Conservation (phyloP, 495 filamentous ascomycete species). For the Penicillium coffeae region DNA sequence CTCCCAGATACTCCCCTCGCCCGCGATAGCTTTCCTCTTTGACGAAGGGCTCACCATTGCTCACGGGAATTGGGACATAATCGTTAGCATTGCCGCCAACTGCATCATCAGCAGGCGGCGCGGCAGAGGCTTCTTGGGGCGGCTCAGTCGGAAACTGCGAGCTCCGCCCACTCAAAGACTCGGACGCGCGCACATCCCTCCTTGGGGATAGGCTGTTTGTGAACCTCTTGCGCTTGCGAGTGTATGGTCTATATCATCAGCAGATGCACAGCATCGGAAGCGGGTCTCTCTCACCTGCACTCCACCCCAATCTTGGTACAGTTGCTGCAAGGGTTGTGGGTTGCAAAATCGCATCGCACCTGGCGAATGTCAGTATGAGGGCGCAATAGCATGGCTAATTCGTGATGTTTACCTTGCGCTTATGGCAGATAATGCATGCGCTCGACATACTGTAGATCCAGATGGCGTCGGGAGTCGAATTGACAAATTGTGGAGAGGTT, state of each 20-base stretch:
- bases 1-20: conserved; percentile 26
- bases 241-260: conserved; percentile 19
- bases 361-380: conserved; percentile 7
- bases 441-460: conserved; percentile 18
- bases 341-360: conserved; percentile 27
- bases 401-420: conserved; percentile 28
- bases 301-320: conserved; percentile 26
- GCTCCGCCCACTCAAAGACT: conserved; percentile 18
- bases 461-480: conserved; percentile 12
- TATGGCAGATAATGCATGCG: conserved; percentile 30
- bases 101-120: conserved; percentile 1
- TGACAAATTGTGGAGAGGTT: conserved; percentile 11
- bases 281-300: conserved; percentile 17
- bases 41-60: conserved; percentile 19
- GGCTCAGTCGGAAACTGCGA: conserved; percentile 19
- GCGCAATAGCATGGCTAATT: no score
- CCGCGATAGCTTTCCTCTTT: conserved; percentile 31
- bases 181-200: conserved; percentile 10
- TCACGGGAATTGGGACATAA: neutral
- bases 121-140: conserved; percentile 6
- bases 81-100: neutral
- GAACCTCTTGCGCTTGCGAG: conserved; percentile 27
- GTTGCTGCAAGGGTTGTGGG: conserved; percentile 28
- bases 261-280: neutral
- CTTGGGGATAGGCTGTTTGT: conserved; percentile 28